Evolutionary conservation across 2,329 filamentous ascomycete genomes (phyloP).

Genomic region (Akanthomyces uredinophilus): DNA sequence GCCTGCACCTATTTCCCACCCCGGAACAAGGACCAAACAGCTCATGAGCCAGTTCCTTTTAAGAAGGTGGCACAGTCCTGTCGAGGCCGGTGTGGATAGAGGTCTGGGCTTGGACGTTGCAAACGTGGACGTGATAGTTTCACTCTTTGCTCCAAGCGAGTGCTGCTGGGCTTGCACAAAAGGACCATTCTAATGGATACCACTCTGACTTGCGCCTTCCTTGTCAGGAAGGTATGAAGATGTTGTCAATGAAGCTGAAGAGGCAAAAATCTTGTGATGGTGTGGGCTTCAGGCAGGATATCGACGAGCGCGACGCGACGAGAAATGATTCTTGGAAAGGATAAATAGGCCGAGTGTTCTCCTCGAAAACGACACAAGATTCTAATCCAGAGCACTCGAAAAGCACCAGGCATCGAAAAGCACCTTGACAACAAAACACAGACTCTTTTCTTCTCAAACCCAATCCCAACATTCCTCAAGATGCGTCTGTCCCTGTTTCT

Average conservation of each 20-base stretch:
- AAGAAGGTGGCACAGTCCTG: slow-evolving; percentile 1
- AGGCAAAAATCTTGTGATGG: background rate
- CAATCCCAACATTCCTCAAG: background rate
- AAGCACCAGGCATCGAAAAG: background rate
- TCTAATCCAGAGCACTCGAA: background rate
- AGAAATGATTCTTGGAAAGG: background rate
- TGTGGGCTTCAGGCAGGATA: background rate
- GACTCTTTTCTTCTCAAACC: background rate
- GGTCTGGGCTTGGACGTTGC: background rate
- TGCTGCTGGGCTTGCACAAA: background rate
- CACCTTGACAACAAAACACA: background rate
- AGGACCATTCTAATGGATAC: background rate
- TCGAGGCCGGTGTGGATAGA: background rate
- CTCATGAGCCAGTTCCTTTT: slow-evolving; percentile 1
- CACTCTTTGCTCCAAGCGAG: background rate
- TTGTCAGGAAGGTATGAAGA: slow-evolving; percentile 1
- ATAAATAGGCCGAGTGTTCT: background rate
- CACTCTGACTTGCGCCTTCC: background rate
- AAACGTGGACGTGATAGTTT: background rate
- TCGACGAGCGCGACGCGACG: background rate
- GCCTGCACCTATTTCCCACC: background rate
- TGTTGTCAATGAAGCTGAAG: background rate
- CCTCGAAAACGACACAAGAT: background rate
- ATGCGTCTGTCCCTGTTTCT: slow-evolving; percentile 24
- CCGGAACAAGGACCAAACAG: background rate